Conservation (phyloP, 768 basidiomycete genomes). For the Suillus plorans region DNA sequence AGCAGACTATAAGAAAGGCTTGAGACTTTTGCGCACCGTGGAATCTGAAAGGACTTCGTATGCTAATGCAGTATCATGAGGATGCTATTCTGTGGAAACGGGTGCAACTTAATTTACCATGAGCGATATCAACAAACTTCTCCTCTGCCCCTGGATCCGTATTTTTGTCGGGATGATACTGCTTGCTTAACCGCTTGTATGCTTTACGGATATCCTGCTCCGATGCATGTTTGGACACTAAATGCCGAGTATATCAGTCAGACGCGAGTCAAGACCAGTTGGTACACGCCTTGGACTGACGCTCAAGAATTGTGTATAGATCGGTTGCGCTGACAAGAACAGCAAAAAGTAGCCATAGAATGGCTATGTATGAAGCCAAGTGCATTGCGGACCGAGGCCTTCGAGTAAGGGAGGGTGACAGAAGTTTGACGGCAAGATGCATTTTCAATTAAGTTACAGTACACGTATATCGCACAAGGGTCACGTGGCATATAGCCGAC, state of each 20-base stretch:
- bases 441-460: background rate
- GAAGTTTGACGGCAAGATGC: background rate
- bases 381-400: slow-evolving; percentile 20
- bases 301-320: slow-evolving; percentile 79
- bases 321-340: slow-evolving; percentile 53
- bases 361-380: slow-evolving; percentile 24
- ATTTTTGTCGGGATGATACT: slow-evolving; percentile 96
- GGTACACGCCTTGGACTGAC: slow-evolving; percentile 52
- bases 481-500: slow-evolving; percentile 24
- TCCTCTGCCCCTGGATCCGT: slow-evolving; percentile 78
- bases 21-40: slow-evolving; percentile 46
- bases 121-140: slow-evolving; percentile 88
- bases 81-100: background rate
- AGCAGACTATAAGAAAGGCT: background rate
- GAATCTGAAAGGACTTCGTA: slow-evolving; percentile 94
- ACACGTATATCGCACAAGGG: slow-evolving; percentile 28
- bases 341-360: slow-evolving; percentile 34
- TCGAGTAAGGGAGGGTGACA: background rate
- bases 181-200: slow-evolving; percentile 86
- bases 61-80: slow-evolving; percentile 42
- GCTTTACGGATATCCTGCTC: slow-evolving; percentile 90
- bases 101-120: slow-evolving; percentile 51
- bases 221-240: slow-evolving; percentile 74
- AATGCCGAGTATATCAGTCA: slow-evolving; percentile 20
- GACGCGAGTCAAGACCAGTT: slow-evolving; percentile 15